Evolutionary conservation across 23 red algal species (phyloP), one percentile per base, ranked within the genome.

Genomic region (Gracilaria domingensis): DNA sequence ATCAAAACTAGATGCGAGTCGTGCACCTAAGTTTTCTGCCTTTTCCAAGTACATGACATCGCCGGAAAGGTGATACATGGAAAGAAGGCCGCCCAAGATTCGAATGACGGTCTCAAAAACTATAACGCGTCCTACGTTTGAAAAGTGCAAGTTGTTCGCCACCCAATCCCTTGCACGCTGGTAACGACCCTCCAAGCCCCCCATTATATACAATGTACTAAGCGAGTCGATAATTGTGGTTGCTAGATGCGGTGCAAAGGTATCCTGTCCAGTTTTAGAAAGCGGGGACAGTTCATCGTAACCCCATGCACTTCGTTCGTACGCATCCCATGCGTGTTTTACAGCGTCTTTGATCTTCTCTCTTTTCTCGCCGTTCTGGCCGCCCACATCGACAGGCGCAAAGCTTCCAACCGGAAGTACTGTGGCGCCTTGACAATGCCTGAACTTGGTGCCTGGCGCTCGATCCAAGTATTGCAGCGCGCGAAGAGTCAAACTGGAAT

Each of bases 201-300:
- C 83, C 91, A 98, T 94, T 12, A 98, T 83, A 32, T 95, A 92
- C 87, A 98, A 82, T 12, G 95, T 98, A 30, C 69, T 57, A 18
- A 98, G 71, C 20, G 91, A 56, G 39, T 98, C 95, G 35, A 98
- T 86, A 25, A 94, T 84, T 4, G 79, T 94, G 6, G 76, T 81
- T 28, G 83, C 84, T 23, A 57, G 83, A 21, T 86, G 24, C 4
- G 76, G 79, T 8, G 61, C 25, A 33, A 98, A 65, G 1, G 67
- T 75, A 65, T 98, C 70, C 25, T 72, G 17, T 13, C 78, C 80
- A 17, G 8, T 39, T 26, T 70, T 36, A 6, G 70, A 76, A 32
- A 98, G 17, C 17, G 95, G 95, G 24, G 42, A 65, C 24, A 98
- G 70, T 37, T 86, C 80, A 86, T 98, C 95, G 48, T 73, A 55